Evolutionary conservation across 2,329 filamentous ascomycete genomes (phyloP).

Genomic region (Aspergillus terreus): DNA sequence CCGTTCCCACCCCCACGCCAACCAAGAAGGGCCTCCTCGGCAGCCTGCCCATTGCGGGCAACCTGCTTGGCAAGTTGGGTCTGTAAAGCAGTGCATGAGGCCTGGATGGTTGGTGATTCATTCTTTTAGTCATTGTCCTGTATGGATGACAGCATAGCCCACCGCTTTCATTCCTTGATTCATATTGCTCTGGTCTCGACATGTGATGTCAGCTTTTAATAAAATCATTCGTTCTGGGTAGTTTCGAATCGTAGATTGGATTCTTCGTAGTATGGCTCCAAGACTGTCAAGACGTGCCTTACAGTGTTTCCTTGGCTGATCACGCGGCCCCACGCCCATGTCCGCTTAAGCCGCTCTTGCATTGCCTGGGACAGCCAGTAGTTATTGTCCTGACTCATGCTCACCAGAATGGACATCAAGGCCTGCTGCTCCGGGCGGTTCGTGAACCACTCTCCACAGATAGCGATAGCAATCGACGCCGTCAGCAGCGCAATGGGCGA

Average conservation of each 20-base stretch:
- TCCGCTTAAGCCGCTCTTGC: background rate
- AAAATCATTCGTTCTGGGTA: too few relatives aligned
- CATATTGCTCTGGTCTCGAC: background rate
- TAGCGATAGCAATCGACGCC: background rate
- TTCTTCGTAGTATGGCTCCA: too few relatives aligned
- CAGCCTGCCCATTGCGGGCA: background rate
- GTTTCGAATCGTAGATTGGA: too few relatives aligned
- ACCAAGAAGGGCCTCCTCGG: background rate
- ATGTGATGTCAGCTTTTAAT: too few relatives aligned
- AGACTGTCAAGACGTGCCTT: too few relatives aligned
- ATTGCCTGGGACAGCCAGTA: background rate
- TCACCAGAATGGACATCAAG: background rate
- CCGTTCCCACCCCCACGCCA: background rate
- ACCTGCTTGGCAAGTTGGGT: background rate
- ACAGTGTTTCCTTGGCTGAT: too few relatives aligned
- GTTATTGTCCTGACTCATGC: background rate
- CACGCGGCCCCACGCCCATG: background rate
- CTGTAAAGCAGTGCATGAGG: too few relatives aligned
- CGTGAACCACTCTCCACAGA: background rate
- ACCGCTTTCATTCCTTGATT: background rate
- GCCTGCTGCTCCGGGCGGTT: background rate
- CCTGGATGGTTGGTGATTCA: too few relatives aligned
- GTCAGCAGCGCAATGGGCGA: constrained; percentile 13
- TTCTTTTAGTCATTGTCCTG: background rate
- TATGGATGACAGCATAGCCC: background rate